Percentiles rank a stretch among this genome's conserved stretches.
Evolutionary conservation across 2,329 filamentous ascomycete species (phyloP).

Genomic region (Coniochaeta sp.): DNA sequence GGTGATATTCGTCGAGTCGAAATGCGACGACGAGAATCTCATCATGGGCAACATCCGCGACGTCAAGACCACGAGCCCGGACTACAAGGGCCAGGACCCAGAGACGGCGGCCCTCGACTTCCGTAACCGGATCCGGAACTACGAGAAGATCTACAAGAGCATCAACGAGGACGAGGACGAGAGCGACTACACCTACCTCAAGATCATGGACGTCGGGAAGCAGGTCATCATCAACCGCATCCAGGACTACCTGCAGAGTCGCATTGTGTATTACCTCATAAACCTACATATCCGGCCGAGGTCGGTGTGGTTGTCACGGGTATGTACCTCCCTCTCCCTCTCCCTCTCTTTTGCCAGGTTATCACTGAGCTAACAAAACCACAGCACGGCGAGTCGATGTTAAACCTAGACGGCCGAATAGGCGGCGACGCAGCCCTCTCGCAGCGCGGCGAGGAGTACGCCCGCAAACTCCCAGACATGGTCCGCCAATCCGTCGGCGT

Average conservation of each 20-base stretch:
- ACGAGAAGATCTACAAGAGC: conserved; percentile 93
- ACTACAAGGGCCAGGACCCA: conserved; percentile 91
- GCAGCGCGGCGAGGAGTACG: conserved; percentile 79
- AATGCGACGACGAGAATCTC: conserved; percentile 89
- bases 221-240: conserved; percentile 98
- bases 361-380: conserved; percentile 5
- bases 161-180: conserved; percentile 78
- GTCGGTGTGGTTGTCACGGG: conserved; percentile 91
- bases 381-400: conserved; percentile 89
- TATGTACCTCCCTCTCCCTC: conserved; percentile 36
- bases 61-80: conserved; percentile 93
- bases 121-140: conserved; percentile 88
- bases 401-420: conserved; percentile 84
- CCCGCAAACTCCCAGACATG: conserved; percentile 74
- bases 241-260: conserved; percentile 91
- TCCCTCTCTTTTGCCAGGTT: background rate
- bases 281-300: conserved; percentile 96
- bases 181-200: conserved; percentile 84
- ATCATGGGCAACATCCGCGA: conserved; percentile 98
- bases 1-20: conserved; percentile 92
- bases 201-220: conserved; percentile 92
- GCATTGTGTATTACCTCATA: conserved; percentile 97
- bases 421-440: conserved; percentile 89
- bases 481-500: conserved; percentile 83
- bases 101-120: conserved; percentile 89